Base-by-base conservation (phyloP, 2,329 filamentous ascomycete genomes). In the Colletotrichum incanum region DNA sequence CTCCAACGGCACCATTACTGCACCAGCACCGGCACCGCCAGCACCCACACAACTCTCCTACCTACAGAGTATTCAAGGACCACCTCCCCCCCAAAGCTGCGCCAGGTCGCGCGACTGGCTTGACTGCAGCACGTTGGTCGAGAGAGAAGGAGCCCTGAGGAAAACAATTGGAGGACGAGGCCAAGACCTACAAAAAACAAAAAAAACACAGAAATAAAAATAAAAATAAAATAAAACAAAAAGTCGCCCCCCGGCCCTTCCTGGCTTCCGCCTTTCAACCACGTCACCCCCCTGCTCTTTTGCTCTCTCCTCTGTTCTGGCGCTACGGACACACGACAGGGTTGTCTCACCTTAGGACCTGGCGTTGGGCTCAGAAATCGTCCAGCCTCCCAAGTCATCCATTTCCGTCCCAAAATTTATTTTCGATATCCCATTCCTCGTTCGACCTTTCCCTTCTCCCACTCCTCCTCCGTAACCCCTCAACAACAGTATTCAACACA, bases 351-450 rank as follows among this genome's bases (percentile, higher is more conserved):
- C 59, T 62, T 61, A 31, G 47, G 23, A 34, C 52, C 31, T 55
- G 37, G 61, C 52, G 71, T 73, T 66, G 71, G 71, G 67, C 71
- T 71, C 52, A 66, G 61, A 65, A 62, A 62, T 50, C 59, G 54
- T 65, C 71, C 67, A 73, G 71, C 71, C 71, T 71, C 71, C 71
- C 61, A 65, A 66, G 54, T 71, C 67, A 60, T 71, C 67, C 52
- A 47, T 52, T 69, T 68, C 69, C 59, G 50, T 71, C 71, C 71
- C 67, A 71, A 73, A 72, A 59, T 60, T 70, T 66, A 70, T 71
- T 71, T 73, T 66, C 59, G 43, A 50, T 37, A 70, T 50, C 71
- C 14, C 28, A 43, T 34, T 65, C 56, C 61, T n/a, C 52, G 37
- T n/a, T 54, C 37, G 37, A 39, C 54, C 49, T 54, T 71, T 43